These are phyloP conservation scores for Metschnikowia koreensis DNA, from an alignment of 805 yeast genomes.

Conservation along the genomic window DNA sequence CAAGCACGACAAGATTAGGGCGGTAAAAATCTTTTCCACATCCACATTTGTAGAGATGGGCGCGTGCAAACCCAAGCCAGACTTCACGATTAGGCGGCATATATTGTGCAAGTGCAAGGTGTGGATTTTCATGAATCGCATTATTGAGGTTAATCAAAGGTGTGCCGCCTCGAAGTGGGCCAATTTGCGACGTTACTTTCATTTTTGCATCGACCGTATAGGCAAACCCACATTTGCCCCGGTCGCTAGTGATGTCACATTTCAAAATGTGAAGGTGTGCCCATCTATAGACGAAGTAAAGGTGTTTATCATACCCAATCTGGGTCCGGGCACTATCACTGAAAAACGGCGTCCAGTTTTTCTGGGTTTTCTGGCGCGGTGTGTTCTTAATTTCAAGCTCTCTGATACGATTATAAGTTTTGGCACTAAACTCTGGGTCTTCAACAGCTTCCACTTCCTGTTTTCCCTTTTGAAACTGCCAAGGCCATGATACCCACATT, in stretches of 20 bases:
- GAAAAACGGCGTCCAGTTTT: conserved; percentile 42
- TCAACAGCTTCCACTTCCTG: conserved; percentile 1
- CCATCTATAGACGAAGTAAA: conserved; percentile 37
- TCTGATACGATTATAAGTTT: conserved; percentile 6
- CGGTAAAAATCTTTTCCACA: conserved; percentile 45
- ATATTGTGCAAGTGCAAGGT: neutral
- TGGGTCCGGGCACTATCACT: conserved; percentile 19
- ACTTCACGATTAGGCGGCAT: conserved; percentile 34
- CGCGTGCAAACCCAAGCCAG: conserved; percentile 48
- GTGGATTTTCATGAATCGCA: neutral
- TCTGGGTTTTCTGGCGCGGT: conserved; percentile 21
- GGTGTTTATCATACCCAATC: conserved; percentile 25
- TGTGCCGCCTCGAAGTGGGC: conserved; percentile 27
- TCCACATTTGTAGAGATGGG: conserved; percentile 43
- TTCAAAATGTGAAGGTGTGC: conserved; percentile 27
- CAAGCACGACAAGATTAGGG: conserved; percentile 41
- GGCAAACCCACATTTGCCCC: conserved; percentile 25
- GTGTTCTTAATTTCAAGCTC: conserved; percentile 14
- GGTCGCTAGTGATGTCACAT: conserved; percentile 25
- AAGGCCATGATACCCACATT: conserved; percentile 15
- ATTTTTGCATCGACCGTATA: conserved; percentile 6
- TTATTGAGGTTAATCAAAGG: conserved; percentile 15
- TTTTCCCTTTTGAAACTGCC: conserved; percentile 17
- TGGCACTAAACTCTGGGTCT: conserved; percentile 2
- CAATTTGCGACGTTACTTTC: conserved; percentile 16